Evolutionary conservation across 1,139 yeast genomes (phyloP), one percentile per base, ranked within the genome.

Genomic region (Suhomyces taliae): DNA sequence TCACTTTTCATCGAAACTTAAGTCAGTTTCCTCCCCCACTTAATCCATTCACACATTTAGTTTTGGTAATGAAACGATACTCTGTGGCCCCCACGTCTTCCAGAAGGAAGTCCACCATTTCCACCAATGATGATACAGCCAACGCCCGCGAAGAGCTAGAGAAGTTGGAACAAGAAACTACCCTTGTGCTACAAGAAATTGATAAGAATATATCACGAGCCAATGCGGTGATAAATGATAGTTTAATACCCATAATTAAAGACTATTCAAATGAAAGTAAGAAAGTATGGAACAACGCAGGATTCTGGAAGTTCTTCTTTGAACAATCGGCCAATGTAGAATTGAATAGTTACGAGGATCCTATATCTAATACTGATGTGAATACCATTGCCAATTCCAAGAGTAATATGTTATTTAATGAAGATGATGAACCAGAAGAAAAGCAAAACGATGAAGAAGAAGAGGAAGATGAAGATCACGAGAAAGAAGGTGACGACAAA

Each of bases 131-230:
- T 37, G 64, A 62, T 37, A 49, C 62, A 65, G 36, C 77, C 72
- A 41, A 70, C 75, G 27, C 75, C 72, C 45, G 54, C 12, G 53
- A 52, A 46, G 88, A 85, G 55, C 69, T 87, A 44, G 55, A 53
- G 39, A 89, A 85, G 56, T 69, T 87, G 46, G 96, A 90, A 58
- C 96, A 88, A 62, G 87, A 84, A 57, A 87, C 90, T 38, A 89
- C 96, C 0, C 68, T 87, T 45, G 82, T 85, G 2, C 67, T 90
- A 43, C 97, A 89, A 62, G 86, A 84, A 50, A 87, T 90, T 31
- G 96, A 90, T 65, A 78, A 82, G 49, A 83, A 86, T 57, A 75
- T 87, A 46, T 78, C 85, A 3, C 71, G 76, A 39, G 81, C 90
- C 12, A 87, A 85, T 59, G 74, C 83, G 35, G 75, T 84, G 9